phyloP scores from a whole-genome alignment of 768 basidiomycete species.

The Dacryopinax primogenitus region DNA sequence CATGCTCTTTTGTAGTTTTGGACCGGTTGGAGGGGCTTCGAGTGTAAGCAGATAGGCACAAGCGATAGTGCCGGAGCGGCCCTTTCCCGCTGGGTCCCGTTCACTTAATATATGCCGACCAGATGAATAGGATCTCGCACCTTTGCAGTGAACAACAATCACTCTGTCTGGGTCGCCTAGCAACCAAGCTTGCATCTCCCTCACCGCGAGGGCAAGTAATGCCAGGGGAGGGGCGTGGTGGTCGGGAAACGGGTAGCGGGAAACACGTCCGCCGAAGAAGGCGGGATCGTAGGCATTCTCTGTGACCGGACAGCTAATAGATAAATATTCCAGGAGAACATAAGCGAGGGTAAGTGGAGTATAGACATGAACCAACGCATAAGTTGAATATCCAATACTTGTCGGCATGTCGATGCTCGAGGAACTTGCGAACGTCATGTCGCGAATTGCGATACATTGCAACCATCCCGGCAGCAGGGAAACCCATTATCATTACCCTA shows the following conservation, averaged over 20 bases:
- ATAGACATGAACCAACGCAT: slow-evolving; percentile 19
- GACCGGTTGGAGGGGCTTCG: slow-evolving; percentile 36
- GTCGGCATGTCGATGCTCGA: slow-evolving; percentile 56
- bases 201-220: slow-evolving; percentile 54
- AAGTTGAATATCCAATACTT: slow-evolving; percentile 86
- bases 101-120: slow-evolving; percentile 12
- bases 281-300: slow-evolving; percentile 68
- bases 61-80: slow-evolving; percentile 73
- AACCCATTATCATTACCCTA: slow-evolving; percentile 38
- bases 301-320: slow-evolving; percentile 50
- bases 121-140: slow-evolving; percentile 26
- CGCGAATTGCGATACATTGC: slow-evolving; percentile 66
- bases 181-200: slow-evolving; percentile 66
- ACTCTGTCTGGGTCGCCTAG: slow-evolving; percentile 50
- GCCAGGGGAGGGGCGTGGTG: slow-evolving; percentile 76
- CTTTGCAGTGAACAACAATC: slow-evolving; percentile 80
- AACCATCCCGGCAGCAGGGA: slow-evolving; percentile 68
- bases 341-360: neutral
- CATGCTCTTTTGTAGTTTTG: slow-evolving; percentile 37
- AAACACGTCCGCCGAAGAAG: slow-evolving; percentile 61
- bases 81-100: slow-evolving; percentile 52
- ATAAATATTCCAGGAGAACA: too few species aligned
- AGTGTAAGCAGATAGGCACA: slow-evolving; percentile 67
- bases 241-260: slow-evolving; percentile 79
- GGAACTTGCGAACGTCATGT: slow-evolving; percentile 61